Percentiles rank a stretch among this genome's conserved stretches.
phyloP scores from a whole-genome alignment of 148 eudicot genomes.

The Rhododendron simsii region DNA sequence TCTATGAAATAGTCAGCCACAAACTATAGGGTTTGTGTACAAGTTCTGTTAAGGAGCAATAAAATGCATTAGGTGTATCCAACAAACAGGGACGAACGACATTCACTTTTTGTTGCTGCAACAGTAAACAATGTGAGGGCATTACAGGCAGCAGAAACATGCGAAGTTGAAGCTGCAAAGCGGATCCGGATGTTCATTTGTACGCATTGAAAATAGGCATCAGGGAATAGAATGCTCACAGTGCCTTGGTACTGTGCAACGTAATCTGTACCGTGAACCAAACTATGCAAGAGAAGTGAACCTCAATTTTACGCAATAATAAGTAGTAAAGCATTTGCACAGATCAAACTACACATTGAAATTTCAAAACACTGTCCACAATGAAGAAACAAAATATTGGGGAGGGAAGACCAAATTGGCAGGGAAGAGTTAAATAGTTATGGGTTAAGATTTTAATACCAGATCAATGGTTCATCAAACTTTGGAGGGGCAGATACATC shows the following conservation, averaged over 20 bases:
- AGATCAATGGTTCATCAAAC: background rate
- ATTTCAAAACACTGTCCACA: background rate
- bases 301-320: background rate
- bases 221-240: slow-evolving; percentile 3
- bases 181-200: slow-evolving; percentile 19
- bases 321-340: background rate
- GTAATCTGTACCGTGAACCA: background rate
- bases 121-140: slow-evolving; percentile 22
- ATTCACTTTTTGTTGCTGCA: background rate
- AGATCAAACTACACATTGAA: background rate
- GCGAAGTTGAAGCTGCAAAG: slow-evolving; percentile 27
- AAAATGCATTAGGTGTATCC: background rate
- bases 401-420: background rate
- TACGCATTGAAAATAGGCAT: slow-evolving; percentile 24
- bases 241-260: slow-evolving; percentile 30
- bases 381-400: background rate
- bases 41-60: no score
- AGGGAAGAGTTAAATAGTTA: background rate
- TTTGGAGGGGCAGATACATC: background rate
- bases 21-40: no score
- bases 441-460: background rate
- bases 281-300: background rate
- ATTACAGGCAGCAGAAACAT: slow-evolving; percentile 35
- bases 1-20: no score
- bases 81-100: background rate